Conservation (phyloP, 2,329 filamentous ascomycete species). For the Epicoccum nigrum region DNA sequence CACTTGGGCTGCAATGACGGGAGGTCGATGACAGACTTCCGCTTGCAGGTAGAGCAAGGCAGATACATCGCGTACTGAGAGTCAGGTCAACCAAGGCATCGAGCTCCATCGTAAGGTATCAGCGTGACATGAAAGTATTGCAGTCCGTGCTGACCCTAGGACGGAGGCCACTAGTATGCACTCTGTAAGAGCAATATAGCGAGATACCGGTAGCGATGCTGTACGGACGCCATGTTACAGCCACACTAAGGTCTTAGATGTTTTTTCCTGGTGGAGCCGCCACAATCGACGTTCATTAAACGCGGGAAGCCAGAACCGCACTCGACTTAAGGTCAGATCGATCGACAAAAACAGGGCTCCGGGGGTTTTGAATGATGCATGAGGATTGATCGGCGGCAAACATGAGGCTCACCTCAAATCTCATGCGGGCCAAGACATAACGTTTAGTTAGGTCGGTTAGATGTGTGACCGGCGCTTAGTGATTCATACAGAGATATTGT, state of each 20-base stretch:
- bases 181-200: conserved; percentile 29
- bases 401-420: conserved; percentile 6
- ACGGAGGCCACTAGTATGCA: conserved; percentile 24
- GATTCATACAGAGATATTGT: conserved; percentile 17
- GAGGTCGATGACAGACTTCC: conserved; percentile 20
- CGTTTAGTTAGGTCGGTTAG: neutral
- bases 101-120: conserved; percentile 17
- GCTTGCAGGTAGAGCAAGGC: conserved; percentile 28
- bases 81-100: conserved; percentile 18
- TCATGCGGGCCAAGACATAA: conserved; percentile 5
- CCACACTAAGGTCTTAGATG: conserved; percentile 8
- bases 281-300: neutral
- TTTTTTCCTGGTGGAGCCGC: conserved; percentile 9
- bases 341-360: neutral
- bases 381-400: neutral
- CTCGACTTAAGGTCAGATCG: neutral
- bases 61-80: conserved; percentile 26
- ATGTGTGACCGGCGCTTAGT: conserved; percentile 10
- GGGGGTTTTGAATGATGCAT: neutral
- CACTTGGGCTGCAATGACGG: conserved; percentile 23
- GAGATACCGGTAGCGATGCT: conserved; percentile 10
- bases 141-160: conserved; percentile 31
- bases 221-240: conserved; percentile 16
- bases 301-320: neutral
- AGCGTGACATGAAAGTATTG: conserved; percentile 29